Evolutionary conservation across 2,329 filamentous ascomycete species (phyloP).

Genomic region (Dendrostoma leiphaemia): DNA sequence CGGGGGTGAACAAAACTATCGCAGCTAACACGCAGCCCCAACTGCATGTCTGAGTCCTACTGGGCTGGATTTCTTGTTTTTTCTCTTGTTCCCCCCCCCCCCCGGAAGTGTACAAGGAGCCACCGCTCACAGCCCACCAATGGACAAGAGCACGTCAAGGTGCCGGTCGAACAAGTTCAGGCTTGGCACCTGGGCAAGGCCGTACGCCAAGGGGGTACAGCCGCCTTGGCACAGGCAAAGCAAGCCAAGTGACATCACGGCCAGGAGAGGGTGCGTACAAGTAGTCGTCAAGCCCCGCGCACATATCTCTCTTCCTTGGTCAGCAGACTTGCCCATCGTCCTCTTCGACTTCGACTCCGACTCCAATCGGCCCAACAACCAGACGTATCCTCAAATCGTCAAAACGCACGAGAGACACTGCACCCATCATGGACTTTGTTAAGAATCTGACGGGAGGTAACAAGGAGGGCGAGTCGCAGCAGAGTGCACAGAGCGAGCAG

Average conservation of each 20-base stretch:
- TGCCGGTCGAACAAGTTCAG: neutral
- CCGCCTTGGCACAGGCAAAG: neutral
- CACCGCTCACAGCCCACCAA: neutral
- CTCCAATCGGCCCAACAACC: neutral
- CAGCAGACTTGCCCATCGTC: neutral
- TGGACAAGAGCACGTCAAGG: neutral
- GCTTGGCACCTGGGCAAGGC: neutral
- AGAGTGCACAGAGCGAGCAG: slow-evolving; percentile 31
- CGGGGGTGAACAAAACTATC: too few relatives aligned
- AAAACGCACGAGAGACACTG: too few relatives aligned
- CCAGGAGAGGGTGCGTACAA: neutral
- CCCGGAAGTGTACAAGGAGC: too few relatives aligned
- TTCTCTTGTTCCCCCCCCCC: too few relatives aligned
- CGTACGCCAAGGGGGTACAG: neutral
- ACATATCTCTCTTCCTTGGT: too few relatives aligned
- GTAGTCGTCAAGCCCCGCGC: neutral
- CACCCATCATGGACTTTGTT: slow-evolving; percentile 59
- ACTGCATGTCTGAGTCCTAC: too few relatives aligned
- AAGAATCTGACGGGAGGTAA: slow-evolving; percentile 47
- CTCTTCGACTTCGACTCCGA: neutral
- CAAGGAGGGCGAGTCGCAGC: slow-evolving; percentile 28
- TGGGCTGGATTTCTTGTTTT: too few relatives aligned
- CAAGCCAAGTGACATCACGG: slow-evolving; percentile 15
- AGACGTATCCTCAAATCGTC: neutral
- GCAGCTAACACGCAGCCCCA: too few relatives aligned